Percentiles rank a stretch among this genome's conserved stretches.
Conservation (phyloP, 768 basidiomycete species). For the Suillus discolor region DNA sequence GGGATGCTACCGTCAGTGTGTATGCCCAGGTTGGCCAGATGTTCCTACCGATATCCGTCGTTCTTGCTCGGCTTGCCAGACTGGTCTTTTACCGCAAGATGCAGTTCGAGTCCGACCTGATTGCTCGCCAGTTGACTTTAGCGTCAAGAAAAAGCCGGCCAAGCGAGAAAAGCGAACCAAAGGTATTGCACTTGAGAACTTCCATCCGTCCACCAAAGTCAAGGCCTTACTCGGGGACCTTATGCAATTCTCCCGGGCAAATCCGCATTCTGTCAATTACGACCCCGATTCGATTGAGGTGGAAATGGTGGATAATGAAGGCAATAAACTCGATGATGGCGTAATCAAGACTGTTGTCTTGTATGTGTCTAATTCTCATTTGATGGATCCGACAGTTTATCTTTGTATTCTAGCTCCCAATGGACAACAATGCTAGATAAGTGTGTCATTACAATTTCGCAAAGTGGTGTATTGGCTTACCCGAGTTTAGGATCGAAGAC, state of each 20-base stretch:
- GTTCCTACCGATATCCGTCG: slow-evolving; percentile 56
- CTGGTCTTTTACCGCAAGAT: slow-evolving; percentile 65
- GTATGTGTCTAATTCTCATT: slow-evolving; percentile 51
- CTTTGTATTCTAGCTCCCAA: slow-evolving; percentile 63
- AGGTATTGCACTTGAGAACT: slow-evolving; percentile 53
- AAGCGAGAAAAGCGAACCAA: slow-evolving; percentile 72
- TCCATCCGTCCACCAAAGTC: slow-evolving; percentile 87
- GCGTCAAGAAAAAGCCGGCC: slow-evolving; percentile 59
- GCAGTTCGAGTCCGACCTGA: slow-evolving; percentile 83
- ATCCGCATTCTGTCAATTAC: slow-evolving; percentile 88
- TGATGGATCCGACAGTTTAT: slow-evolving; percentile 15
- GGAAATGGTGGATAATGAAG: slow-evolving; percentile 76
- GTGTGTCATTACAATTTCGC: slow-evolving; percentile 36
- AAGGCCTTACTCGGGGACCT: slow-evolving; percentile 81
- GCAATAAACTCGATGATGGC: slow-evolving; percentile 69
- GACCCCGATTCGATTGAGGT: slow-evolving; percentile 74
- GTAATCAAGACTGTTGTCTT: slow-evolving; percentile 93
- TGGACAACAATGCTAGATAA: slow-evolving; percentile 96
- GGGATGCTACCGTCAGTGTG: slow-evolving; percentile 78
- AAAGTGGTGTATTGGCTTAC: slow-evolving; percentile 7
- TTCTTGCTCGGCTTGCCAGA: slow-evolving; percentile 79
- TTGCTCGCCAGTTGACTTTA: slow-evolving; percentile 39
- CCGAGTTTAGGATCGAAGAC: slow-evolving; percentile 73
- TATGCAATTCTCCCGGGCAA: slow-evolving; percentile 75
- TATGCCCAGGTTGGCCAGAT: slow-evolving; percentile 82